Conservation (phyloP, 129 eudicot genomes). For the Ambrosia artemisiifolia region DNA sequence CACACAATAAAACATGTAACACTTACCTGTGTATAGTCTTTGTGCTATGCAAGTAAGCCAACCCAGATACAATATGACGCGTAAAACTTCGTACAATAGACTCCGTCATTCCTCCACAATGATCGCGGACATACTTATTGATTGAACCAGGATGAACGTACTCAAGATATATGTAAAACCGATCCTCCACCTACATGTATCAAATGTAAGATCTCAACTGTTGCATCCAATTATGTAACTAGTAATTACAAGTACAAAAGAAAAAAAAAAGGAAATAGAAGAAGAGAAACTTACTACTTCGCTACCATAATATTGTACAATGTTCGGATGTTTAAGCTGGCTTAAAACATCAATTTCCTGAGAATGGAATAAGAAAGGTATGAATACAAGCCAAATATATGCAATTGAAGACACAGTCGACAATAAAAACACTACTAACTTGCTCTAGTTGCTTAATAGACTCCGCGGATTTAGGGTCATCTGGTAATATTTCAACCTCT, state of each 20-base stretch:
- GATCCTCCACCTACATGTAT: constrained; percentile 61
- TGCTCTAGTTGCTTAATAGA: constrained; percentile 73
- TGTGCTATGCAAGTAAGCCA: constrained; percentile 80
- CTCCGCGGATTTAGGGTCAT: constrained; percentile 71
- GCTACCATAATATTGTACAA: constrained; percentile 86
- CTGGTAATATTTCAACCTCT: constrained; percentile 81
- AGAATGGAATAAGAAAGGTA: constrained; percentile 2
- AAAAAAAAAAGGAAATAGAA: background rate
- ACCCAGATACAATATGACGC: constrained; percentile 86
- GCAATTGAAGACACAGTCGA: background rate
- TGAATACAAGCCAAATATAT: background rate
- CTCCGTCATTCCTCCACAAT: constrained; percentile 83
- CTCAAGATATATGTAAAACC: constrained; percentile 81
- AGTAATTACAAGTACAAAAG: too few relatives aligned
- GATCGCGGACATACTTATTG: constrained; percentile 71
- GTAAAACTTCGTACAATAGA: constrained; percentile 83
- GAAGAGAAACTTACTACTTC: constrained; percentile 61
- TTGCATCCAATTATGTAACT: background rate
- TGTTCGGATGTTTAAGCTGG: constrained; percentile 82
- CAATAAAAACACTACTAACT: constrained; percentile 31
- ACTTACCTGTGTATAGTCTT: constrained; percentile 87
- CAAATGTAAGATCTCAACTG: constrained; percentile 4
- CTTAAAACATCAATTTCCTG: constrained; percentile 88
- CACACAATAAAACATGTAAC: background rate
- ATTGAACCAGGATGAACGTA: constrained; percentile 96